These are phyloP conservation scores for Ophiocordyceps camponoti-floridani DNA, from an alignment of 2,329 filamentous ascomycete genomes.

Conservation along the genomic window DNA sequence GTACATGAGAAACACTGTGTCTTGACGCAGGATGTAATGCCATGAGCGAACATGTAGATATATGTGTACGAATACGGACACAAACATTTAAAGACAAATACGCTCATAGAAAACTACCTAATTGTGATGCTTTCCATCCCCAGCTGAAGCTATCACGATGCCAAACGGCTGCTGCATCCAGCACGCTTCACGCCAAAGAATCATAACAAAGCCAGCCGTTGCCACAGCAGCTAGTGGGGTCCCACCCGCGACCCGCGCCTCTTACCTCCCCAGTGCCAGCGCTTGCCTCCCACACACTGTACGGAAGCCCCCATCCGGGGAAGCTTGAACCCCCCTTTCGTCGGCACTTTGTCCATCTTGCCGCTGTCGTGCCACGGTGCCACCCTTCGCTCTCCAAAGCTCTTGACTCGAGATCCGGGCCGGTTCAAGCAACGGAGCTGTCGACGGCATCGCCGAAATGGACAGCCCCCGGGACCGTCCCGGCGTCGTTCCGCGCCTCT, in stretches of 20 bases:
- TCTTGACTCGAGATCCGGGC: background rate
- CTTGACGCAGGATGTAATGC: too few species aligned
- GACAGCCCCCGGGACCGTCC: slow-evolving; percentile 17
- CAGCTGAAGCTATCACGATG: too few species aligned
- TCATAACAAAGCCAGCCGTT: background rate
- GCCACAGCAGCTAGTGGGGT: background rate
- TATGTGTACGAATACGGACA: too few species aligned
- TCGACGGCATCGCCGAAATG: slow-evolving; percentile 8
- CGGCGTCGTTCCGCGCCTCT: slow-evolving; percentile 18
- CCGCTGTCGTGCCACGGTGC: background rate
- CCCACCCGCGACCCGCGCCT: too few species aligned
- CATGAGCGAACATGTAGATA: too few species aligned
- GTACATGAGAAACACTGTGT: too few species aligned
- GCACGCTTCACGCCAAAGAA: background rate
- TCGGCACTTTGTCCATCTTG: background rate
- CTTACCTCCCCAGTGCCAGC: background rate
- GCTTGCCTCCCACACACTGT: background rate
- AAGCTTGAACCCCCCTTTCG: background rate
- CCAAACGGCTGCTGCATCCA: too few species aligned
- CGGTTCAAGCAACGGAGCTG: background rate
- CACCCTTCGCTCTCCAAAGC: background rate
- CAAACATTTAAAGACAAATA: too few species aligned
- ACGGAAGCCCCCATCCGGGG: too few species aligned
- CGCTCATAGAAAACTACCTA: too few species aligned
- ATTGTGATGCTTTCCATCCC: too few species aligned